Conservation (phyloP, 176 grass and related monocot species). For the Ensete glaucum region DNA sequence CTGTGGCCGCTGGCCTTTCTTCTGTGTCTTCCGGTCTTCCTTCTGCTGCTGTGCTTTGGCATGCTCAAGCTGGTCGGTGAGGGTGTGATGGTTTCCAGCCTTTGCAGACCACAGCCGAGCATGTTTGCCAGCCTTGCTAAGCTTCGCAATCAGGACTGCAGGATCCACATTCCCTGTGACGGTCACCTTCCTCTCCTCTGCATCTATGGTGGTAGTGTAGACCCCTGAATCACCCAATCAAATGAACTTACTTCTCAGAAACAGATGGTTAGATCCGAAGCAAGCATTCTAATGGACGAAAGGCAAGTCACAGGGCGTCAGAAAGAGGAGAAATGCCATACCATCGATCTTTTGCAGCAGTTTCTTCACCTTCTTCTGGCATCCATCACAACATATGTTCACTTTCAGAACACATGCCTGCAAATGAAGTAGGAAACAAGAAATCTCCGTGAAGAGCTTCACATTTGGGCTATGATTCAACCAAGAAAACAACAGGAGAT, state of each 20-base stretch:
- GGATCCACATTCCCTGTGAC: conserved; percentile 63
- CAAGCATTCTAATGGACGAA: background rate
- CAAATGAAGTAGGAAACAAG: background rate
- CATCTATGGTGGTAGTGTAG: conserved; percentile 49
- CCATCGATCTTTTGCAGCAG: conserved; percentile 35
- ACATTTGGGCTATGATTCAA: too few relatives aligned
- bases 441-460: too few relatives aligned
- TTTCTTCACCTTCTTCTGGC: conserved; percentile 50
- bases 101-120: conserved; percentile 63
- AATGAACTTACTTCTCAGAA: too few relatives aligned
- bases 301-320: background rate
- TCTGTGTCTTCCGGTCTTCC: background rate
- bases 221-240: conserved; percentile 38
- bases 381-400: conserved; percentile 43
- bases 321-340: background rate
- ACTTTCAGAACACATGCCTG: conserved; percentile 36
- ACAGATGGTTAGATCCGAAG: too few relatives aligned
- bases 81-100: conserved; percentile 16
- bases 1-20: background rate
- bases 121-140: conserved; percentile 77
- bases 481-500: background rate
- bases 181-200: conserved; percentile 67
- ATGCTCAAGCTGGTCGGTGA: conserved; percentile 25
- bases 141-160: conserved; percentile 67
- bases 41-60: background rate